Base-by-base conservation (phyloP, 2,329 filamentous ascomycete species). In the Verticillium nonalfalfae region DNA sequence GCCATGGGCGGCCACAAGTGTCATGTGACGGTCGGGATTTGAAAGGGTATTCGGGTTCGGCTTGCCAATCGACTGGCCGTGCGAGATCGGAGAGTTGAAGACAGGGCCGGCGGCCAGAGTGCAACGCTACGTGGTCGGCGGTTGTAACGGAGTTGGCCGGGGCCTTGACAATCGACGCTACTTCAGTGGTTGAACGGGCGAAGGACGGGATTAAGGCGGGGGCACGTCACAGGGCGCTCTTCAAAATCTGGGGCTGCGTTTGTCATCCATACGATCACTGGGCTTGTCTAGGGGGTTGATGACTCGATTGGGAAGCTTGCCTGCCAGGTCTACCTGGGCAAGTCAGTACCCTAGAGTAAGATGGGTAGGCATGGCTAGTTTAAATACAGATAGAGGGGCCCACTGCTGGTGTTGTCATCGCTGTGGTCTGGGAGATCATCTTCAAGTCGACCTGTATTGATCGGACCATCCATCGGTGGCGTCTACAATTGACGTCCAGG, bases 141-240 rank as follows among this genome's bases (percentile, higher is more conserved):
- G 45, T n/a, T 9, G 2, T 5, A 11, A 18, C 45, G 45, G 45
- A 52, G 45, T n/a, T 52, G 45, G 45, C 45, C 45, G 45, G 18
- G 21, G n/a, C 7, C 15, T 10, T 10, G 18, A 52, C 9, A 18
- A 6, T 52, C 18, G 45, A 52, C 21, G 45, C 18, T 52, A n/a
- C 45, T 10, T 52, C n/a, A 71, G 72, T 68, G 68, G 67, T 75
- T 68, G 69, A 67, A 64, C 74, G 72, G 71, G 70, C 69, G 68
- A 71, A 71, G 68, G 70, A 71, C 71, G 70, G 69, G 69, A 69
- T 67, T 68, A 69, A 70, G 66, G 65, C 65, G 65, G 62, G 57
- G 61, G 59, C 63, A 59, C 52, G 33, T 52, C 45, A 52, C 45
- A 52, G 45, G 45, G 45, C 45, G 45, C 18, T 11, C 15, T 52